Evolutionary conservation across 805 yeast species (phyloP), one percentile per base, ranked within the genome.

Genomic region (Blastobotrys robertii): DNA sequence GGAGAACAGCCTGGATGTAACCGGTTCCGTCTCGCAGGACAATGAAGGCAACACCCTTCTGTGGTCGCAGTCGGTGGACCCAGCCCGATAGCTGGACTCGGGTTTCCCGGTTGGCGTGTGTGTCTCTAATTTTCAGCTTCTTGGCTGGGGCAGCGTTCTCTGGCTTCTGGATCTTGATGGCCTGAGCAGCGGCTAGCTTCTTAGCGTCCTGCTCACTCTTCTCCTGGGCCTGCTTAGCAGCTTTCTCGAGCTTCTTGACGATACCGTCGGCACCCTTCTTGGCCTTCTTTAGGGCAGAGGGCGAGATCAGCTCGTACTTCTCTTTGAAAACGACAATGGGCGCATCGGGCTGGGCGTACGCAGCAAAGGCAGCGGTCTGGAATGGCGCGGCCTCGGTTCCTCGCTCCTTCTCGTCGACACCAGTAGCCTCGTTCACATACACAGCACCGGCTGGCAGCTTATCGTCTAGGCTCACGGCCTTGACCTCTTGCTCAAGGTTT

Each of bases 1-100:
- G 66, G 44, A 92, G 70, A 34, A 92, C 90, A 58, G 85, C 73
- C 69, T 92, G 99, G 49, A 92, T 61, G 63, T 59, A 87, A 2
- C 97, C 97, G 32, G 90, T 71, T 55, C 99, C 99, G 62, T 92
- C 99, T 70, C 99, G 81, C 58, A 92, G 69, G 34, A 94, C 92
- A 45, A 94, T 62, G 62, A 92, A 92, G 12, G 83, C 92, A 38
- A 86, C 74, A 37, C 94, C 95, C 70, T 94, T 92, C 66, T 92
- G 97, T 36, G 77, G 55, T 65, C 99, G 81, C 55, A 94, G 72
- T 63, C 98, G 81, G 65, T 92, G 99, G 48, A 92, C 73, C 99
- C 99, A 92, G 49, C 98, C 99, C 51, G 78, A 79, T 36, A 90
- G 81, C 44, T 71, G 61, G 42, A 86, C 86, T 64, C 99, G 78